Evolutionary conservation across 2,329 filamentous ascomycete genomes (phyloP), one percentile per base, ranked within the genome.

Genomic region (Colletotrichum sansevieriae): DNA sequence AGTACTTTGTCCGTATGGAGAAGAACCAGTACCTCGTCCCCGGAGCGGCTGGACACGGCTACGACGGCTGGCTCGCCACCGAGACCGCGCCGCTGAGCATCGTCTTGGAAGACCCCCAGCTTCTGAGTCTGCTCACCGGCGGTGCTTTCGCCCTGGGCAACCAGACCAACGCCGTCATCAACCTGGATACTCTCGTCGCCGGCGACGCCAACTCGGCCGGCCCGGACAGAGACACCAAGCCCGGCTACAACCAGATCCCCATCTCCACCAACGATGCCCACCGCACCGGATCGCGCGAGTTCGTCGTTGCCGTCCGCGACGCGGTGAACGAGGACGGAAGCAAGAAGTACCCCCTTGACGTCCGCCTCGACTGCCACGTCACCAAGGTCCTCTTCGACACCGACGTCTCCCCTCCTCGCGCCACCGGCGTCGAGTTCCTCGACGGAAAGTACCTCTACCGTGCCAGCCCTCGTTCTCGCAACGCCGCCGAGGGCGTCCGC

Each of bases 241-340:
- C 82, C 33, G 83, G 82, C 1, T 78, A 86, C 41, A 90, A 85
- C 75, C 87, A 91, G 72, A 84, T 91, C 4, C 88, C 89, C 3
- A 75, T 90, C 33, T 81, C 83, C 1, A 84, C 85, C 70, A 78
- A 82, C n/a, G 75, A 82, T n/a, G 81, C 77, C 59, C 80, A 82
- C 52, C 87, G 88, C 35, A 85, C 80, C 51, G 85, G 87, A 13
- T 80, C 86, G 3, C 84, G 87, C 35, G 85, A 90, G 63, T 86
- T 89, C 59, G 78, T 91, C 56, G 73, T 87, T 71, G 75, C 81
- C 56, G 80, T 83, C 25, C 80, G 81, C n/a, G 83, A 84, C 70
- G 84, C 83, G 7, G 79, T 80, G 69, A 83, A 84, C 73, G 65
- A 72, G 3, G 81, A 88, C 67, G 87, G 87, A 35, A 81, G 79